Percentiles rank a stretch among this genome's conserved stretches.
Evolutionary conservation across 1,139 yeast genomes (phyloP).

Genomic region (Debaryomycetaceae sp.): DNA sequence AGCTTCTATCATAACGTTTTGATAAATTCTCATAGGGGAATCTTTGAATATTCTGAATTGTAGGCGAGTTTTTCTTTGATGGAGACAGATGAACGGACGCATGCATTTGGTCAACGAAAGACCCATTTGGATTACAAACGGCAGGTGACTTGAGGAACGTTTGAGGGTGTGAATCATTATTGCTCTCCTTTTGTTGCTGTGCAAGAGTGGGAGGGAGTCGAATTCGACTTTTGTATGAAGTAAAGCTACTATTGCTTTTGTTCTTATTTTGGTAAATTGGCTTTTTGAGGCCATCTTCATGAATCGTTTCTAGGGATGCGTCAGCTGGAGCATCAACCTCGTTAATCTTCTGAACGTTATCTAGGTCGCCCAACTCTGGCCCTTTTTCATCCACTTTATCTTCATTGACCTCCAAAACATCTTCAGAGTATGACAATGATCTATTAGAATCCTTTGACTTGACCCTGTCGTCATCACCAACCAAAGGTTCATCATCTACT

Average conservation of each 20-base stretch:
- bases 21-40: background rate
- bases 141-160: background rate
- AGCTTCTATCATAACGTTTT: background rate
- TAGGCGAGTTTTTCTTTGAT: background rate
- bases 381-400: background rate
- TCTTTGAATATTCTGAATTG: background rate
- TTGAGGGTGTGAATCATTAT: background rate
- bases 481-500: background rate
- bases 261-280: slow-evolving; percentile 10
- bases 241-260: slow-evolving; percentile 25
- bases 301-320: background rate
- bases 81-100: background rate
- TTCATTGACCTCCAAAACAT: slow-evolving; percentile 4
- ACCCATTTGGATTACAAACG: background rate
- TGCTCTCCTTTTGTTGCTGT: slow-evolving; percentile 4
- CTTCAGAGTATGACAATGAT: slow-evolving; percentile 20
- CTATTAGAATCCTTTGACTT: slow-evolving; percentile 4
- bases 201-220: slow-evolving; percentile 27
- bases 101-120: background rate
- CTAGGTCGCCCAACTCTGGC: background rate
- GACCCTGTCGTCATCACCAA: background rate
- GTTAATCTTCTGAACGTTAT: background rate
- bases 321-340: background rate
- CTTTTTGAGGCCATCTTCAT: background rate
- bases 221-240: slow-evolving; percentile 30